phyloP scores from a whole-genome alignment of 106 monocot genomes.

The Hemerocallis citrina region DNA sequence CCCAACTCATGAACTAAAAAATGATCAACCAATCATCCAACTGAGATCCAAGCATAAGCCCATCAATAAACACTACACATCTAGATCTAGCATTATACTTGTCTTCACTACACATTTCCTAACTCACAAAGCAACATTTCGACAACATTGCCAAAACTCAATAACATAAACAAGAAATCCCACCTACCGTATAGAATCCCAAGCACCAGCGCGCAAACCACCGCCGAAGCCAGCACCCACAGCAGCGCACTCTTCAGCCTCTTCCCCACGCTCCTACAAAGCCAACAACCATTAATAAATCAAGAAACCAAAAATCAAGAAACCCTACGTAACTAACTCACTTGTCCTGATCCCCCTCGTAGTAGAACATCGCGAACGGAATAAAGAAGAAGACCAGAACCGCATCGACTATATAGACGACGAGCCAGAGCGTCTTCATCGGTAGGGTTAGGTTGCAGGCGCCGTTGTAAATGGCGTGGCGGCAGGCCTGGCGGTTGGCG shows the following conservation, averaged over 20 bases:
- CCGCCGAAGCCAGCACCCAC: conserved; percentile 53
- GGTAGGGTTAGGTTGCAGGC: conserved; percentile 78
- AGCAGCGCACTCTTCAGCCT: conserved; percentile 58
- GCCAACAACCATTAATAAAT: neutral
- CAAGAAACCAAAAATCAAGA: neutral
- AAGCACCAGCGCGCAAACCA: conserved; percentile 66
- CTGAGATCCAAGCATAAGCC: no score
- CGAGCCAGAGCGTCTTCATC: conserved; percentile 91
- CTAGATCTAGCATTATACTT: no score
- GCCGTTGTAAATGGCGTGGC: conserved; percentile 73
- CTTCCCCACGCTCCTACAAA: conserved; percentile 58
- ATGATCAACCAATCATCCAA: no score
- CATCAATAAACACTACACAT: no score
- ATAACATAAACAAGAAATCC: no score
- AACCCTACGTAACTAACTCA: conserved; percentile 1
- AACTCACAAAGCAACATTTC: no score
- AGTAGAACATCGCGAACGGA: conserved; percentile 96
- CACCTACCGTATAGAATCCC: conserved; percentile 78
- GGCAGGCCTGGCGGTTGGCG: conserved; percentile 76
- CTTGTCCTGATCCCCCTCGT: conserved; percentile 98
- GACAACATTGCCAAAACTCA: no score
- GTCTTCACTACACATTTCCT: no score
- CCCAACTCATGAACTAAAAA: no score
- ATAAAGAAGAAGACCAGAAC: conserved; percentile 86
- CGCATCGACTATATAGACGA: conserved; percentile 65